A percentile compares a stretch with the other conserved stretches of the same genome.
Evolutionary conservation across 2,329 filamentous ascomycete genomes (phyloP).

Genomic region (Exophiala bonariae): DNA sequence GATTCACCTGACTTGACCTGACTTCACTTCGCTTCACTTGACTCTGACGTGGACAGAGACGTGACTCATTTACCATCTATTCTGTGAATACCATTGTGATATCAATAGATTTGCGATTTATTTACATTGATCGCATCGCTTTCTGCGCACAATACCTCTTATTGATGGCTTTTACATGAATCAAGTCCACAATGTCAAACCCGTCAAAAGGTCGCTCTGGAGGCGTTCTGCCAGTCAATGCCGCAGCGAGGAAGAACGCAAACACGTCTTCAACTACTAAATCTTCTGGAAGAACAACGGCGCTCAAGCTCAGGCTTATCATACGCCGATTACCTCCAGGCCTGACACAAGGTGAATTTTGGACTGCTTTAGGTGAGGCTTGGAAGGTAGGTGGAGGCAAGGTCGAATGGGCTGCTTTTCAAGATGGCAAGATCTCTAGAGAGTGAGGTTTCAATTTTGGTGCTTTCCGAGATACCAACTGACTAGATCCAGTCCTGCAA

Average conservation of each 20-base stretch:
- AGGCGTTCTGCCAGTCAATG: slow-evolving; percentile 54
- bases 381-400: slow-evolving; percentile 81
- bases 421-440: slow-evolving; percentile 73
- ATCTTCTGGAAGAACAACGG: slow-evolving; percentile 44
- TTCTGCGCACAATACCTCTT: too few species aligned
- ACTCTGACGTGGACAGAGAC: too few species aligned
- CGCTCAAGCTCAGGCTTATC: slow-evolving; percentile 76
- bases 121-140: too few species aligned
- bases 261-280: slow-evolving; percentile 42
- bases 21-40: too few species aligned
- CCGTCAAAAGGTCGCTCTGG: slow-evolving; percentile 38
- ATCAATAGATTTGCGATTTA: too few species aligned
- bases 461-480: slow-evolving; percentile 13
- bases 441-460: slow-evolving; percentile 63
- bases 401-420: slow-evolving; percentile 79
- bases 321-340: slow-evolving; percentile 83
- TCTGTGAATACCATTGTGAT: too few species aligned
- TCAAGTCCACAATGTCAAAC: slow-evolving; percentile 15
- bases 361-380: slow-evolving; percentile 68
- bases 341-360: slow-evolving; percentile 77
- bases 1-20: too few species aligned
- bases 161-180: neutral
- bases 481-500: slow-evolving; percentile 64
- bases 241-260: slow-evolving; percentile 47
- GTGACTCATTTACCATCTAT: too few species aligned